A percentile compares a stretch with the other conserved stretches of the same genome.
phyloP scores from a whole-genome alignment of 768 basidiomycete species.

The Pisolithus tinctorius region DNA sequence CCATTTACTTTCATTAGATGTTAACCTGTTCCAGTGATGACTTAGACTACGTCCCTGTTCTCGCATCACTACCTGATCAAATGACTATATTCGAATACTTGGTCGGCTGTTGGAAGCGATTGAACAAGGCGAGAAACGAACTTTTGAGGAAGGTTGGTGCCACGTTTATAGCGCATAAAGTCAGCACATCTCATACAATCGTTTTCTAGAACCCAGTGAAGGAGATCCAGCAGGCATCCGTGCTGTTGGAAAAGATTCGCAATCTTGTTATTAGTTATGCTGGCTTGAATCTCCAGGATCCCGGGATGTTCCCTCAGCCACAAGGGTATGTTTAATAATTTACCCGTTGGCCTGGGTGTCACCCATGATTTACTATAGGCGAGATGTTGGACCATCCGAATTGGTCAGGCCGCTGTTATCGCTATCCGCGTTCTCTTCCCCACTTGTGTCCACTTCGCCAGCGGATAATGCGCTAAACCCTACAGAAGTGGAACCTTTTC shows the following conservation, averaged over 20 bases:
- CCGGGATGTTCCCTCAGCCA: slow-evolving; percentile 93
- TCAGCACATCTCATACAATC: slow-evolving; percentile 29
- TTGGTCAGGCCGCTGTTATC: slow-evolving; percentile 78
- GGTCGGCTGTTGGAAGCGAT: slow-evolving; percentile 87
- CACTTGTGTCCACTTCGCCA: slow-evolving; percentile 46
- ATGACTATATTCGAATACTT: slow-evolving; percentile 89
- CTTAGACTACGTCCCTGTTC: slow-evolving; percentile 62
- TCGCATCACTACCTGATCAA: slow-evolving; percentile 68
- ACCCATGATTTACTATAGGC: slow-evolving; percentile 34
- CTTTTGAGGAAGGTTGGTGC: slow-evolving; percentile 56
- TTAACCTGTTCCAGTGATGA: slow-evolving; percentile 46
- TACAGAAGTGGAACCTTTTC: slow-evolving; percentile 69
- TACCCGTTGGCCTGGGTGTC: not conserved
- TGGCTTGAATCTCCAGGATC: slow-evolving; percentile 84
- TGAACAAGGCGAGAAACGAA: slow-evolving; percentile 47
- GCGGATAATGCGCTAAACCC: slow-evolving; percentile 48
- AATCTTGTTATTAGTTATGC: slow-evolving; percentile 82
- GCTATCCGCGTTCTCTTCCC: slow-evolving; percentile 60
- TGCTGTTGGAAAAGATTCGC: slow-evolving; percentile 68
- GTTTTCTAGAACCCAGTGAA: slow-evolving; percentile 41
- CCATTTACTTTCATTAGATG: slow-evolving; percentile 3
- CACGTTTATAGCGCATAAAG: not conserved
- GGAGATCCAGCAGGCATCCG: slow-evolving; percentile 55
- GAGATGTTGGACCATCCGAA: slow-evolving; percentile 69
- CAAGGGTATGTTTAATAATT: slow-evolving; percentile 41